Evolutionary conservation across 2,329 filamentous ascomycete species (phyloP).

Genomic region (Esteya vermicola): DNA sequence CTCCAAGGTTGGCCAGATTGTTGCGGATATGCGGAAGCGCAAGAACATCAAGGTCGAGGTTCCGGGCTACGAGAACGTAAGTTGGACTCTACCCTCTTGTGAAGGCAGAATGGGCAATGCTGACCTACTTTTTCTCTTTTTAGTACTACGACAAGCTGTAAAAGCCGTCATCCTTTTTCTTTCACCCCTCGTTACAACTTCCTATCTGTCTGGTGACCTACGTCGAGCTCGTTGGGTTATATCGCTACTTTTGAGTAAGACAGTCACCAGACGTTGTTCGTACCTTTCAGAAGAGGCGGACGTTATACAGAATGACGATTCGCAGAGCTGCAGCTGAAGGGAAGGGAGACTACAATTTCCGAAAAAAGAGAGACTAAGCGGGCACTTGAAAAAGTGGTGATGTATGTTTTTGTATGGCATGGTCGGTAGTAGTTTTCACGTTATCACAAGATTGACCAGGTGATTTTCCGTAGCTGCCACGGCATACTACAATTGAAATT

Average conservation of each 20-base stretch:
- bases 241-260: too few relatives aligned
- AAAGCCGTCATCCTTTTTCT: constrained; percentile 22
- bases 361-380: neutral
- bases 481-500: too few relatives aligned
- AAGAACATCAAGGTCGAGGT: constrained; percentile 98
- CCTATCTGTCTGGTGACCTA: too few relatives aligned
- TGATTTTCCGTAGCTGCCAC: constrained; percentile 3
- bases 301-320: too few relatives aligned
- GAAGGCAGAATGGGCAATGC: too few relatives aligned
- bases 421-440: constrained; percentile 9
- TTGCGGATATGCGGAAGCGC: constrained; percentile 88
- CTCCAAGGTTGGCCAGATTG: constrained; percentile 70
- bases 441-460: constrained; percentile 5
- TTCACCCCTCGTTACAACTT: neutral
- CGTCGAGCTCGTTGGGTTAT: too few relatives aligned
- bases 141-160: constrained; percentile 99
- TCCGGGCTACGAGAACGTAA: constrained; percentile 89
- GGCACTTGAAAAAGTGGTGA: constrained; percentile 4
- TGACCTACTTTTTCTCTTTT: neutral
- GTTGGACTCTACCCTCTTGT: constrained; percentile 23
- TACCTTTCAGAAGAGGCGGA: too few relatives aligned
- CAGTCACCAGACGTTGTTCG: too few relatives aligned
- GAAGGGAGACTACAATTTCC: neutral
- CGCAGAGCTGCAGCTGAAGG: too few relatives aligned
- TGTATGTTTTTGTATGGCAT: constrained; percentile 7